These are phyloP conservation scores for Trypanosoma melophagium DNA, from an alignment of 208 protist genomes.

Conservation along the genomic window DNA sequence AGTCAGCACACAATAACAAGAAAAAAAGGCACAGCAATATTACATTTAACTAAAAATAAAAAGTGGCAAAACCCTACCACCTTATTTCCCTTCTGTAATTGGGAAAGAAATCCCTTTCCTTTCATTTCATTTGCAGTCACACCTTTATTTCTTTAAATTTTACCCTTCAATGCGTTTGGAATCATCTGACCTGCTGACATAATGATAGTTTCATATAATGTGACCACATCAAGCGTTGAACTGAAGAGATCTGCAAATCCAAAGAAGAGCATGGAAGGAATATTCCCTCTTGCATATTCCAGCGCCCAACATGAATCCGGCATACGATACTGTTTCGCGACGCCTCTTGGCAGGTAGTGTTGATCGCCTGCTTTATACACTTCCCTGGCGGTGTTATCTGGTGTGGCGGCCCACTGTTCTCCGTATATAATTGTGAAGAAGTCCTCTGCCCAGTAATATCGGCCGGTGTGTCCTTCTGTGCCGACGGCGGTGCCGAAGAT, in stretches of 20 bases:
- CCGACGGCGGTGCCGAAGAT: conserved; percentile 89
- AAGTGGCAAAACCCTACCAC: too few species aligned
- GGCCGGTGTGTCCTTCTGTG: conserved; percentile 90
- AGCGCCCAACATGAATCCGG: conserved; percentile 89
- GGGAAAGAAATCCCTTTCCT: too few species aligned
- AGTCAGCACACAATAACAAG: too few species aligned
- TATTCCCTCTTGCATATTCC: conserved; percentile 91
- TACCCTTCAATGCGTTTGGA: conserved; percentile 60
- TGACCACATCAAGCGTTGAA: conserved; percentile 82
- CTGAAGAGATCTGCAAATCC: conserved; percentile 82
- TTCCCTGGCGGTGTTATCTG: conserved; percentile 36
- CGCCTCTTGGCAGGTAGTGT: conserved; percentile 64
- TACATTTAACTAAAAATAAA: too few species aligned
- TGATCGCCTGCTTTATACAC: conserved; percentile 74
- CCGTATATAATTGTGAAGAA: conserved; percentile 92
- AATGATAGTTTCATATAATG: conserved; percentile 60
- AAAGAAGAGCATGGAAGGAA: conserved; percentile 91
- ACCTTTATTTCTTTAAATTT: too few species aligned
- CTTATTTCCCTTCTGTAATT: too few species aligned
- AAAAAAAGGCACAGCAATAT: too few species aligned
- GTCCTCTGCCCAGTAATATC: conserved; percentile 76
- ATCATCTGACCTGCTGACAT: conserved; percentile 75
- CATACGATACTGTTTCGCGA: conserved; percentile 90
- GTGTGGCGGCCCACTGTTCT: conserved; percentile 84
- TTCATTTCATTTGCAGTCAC: too few species aligned